Evolutionary conservation across 2,329 filamentous ascomycete species (phyloP).

Genomic region (Diaporthe vaccinii): DNA sequence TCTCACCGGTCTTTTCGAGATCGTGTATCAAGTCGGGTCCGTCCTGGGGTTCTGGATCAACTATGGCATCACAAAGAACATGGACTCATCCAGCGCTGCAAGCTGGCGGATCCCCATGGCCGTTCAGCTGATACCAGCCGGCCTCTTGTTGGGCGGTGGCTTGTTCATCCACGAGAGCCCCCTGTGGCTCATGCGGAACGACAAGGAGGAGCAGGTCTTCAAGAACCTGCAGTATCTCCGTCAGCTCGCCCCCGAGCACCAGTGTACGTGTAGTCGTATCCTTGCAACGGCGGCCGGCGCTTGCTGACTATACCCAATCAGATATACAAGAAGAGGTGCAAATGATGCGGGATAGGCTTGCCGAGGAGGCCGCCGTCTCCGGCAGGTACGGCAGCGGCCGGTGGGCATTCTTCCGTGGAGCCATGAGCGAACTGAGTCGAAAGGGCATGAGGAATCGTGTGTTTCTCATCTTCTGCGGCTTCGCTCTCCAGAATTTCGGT

Average conservation of each 20-base stretch:
- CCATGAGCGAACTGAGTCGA: conserved; percentile 51
- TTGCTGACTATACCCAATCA: not conserved
- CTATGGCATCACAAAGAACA: conserved; percentile 58
- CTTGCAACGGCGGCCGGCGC: not conserved
- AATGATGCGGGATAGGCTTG: conserved; percentile 56
- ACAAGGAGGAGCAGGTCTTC: conserved; percentile 55
- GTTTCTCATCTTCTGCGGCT: conserved; percentile 53
- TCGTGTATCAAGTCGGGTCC: conserved; percentile 67
- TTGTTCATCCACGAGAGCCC: conserved; percentile 58
- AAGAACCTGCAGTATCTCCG: conserved; percentile 58
- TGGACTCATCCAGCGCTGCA: conserved; percentile 49
- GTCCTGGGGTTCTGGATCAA: conserved; percentile 67
- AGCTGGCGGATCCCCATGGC: conserved; percentile 65
- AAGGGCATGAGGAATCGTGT: conserved; percentile 59
- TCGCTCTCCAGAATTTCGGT: conserved; percentile 54
- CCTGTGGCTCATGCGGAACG: conserved; percentile 58
- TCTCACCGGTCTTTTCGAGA: conserved; percentile 66
- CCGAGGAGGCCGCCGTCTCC: conserved; percentile 52
- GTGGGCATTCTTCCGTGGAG: conserved; percentile 44
- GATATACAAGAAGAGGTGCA: conserved; percentile 63
- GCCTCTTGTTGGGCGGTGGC: conserved; percentile 58
- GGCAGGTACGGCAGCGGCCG: conserved; percentile 52
- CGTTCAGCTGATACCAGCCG: conserved; percentile 60
- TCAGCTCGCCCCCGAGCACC: conserved; percentile 56
- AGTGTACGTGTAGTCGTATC: conserved; percentile 9